Conservation (phyloP, 208 protist genomes). For the Acanthamoeba healyi region DNA sequence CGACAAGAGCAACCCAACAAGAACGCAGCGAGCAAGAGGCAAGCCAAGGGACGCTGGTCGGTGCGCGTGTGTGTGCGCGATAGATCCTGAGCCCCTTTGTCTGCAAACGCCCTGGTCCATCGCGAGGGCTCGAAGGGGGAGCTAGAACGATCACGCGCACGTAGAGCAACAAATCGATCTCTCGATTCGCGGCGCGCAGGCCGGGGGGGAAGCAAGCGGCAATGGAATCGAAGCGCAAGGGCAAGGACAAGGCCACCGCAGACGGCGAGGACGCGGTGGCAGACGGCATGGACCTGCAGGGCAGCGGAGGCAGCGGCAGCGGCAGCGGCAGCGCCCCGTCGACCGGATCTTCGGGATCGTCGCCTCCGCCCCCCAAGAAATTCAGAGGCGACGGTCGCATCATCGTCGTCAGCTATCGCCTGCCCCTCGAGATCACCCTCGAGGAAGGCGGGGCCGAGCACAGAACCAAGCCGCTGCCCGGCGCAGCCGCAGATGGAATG, state of each 20-base stretch:
- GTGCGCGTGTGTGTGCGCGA: too few species aligned
- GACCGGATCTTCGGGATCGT: not conserved
- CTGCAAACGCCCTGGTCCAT: too few species aligned
- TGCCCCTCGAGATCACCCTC: slow-evolving; percentile 17
- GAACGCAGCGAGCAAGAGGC: too few species aligned
- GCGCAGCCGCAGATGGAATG: not conserved
- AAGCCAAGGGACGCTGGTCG: too few species aligned
- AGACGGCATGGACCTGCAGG: slow-evolving; percentile 4
- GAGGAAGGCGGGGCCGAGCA: slow-evolving; percentile 6
- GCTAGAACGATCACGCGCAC: too few species aligned
- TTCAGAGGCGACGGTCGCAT: not conserved
- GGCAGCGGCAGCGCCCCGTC: too few species aligned
- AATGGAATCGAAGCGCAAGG: not conserved
- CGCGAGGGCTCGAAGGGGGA: too few species aligned
- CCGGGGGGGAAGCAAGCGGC: too few species aligned
- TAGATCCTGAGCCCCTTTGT: too few species aligned
- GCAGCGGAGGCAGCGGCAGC: not conserved
- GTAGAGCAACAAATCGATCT: too few species aligned
- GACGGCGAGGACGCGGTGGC: not conserved
- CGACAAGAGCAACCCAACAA: too few species aligned
- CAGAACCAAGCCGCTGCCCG: not conserved
- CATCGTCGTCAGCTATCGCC: slow-evolving; percentile 17
- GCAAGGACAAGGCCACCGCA: not conserved
- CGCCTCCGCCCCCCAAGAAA: not conserved
- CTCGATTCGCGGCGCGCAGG: too few species aligned